Evolutionary conservation across 2,329 filamentous ascomycete species (phyloP).

Genomic region (Scolecobasidium constrictum): DNA sequence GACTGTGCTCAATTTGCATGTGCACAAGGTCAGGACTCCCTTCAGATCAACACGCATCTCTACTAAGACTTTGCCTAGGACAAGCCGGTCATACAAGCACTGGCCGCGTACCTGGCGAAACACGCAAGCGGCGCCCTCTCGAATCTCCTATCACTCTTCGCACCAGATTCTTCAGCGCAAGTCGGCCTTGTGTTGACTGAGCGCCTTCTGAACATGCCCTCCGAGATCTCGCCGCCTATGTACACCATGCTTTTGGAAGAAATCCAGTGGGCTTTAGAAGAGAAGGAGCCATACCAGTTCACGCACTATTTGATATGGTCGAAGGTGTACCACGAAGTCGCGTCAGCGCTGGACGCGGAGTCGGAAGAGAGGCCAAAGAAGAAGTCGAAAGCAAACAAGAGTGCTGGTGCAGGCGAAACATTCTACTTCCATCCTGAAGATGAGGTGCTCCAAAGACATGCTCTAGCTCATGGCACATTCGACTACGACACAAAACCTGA

Average conservation of each 20-base stretch:
- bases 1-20: slow-evolving; percentile 71
- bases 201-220: slow-evolving; percentile 91
- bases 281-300: slow-evolving; percentile 87
- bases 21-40: slow-evolving; percentile 46
- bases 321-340: slow-evolving; percentile 85
- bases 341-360: slow-evolving; percentile 60
- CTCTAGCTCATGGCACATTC: slow-evolving; percentile 57
- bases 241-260: slow-evolving; percentile 92
- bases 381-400: slow-evolving; percentile 32
- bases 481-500: slow-evolving; percentile 68
- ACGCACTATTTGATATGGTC: slow-evolving; percentile 86
- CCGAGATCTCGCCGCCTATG: slow-evolving; percentile 84
- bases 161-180: slow-evolving; percentile 28
- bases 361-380: slow-evolving; percentile 23
- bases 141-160: slow-evolving; percentile 26
- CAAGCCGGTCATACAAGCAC: slow-evolving; percentile 58
- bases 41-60: neutral
- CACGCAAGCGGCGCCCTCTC: slow-evolving; percentile 44
- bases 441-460: slow-evolving; percentile 72
- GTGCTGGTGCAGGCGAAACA: slow-evolving; percentile 29
- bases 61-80: slow-evolving; percentile 30
- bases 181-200: slow-evolving; percentile 86
- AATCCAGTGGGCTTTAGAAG: slow-evolving; percentile 75
- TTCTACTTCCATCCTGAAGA: slow-evolving; percentile 97
- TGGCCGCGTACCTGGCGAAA: slow-evolving; percentile 59